Evolutionary conservation across 2,329 filamentous ascomycete genomes (phyloP), one percentile per base, ranked within the genome.

Genomic region (Claviceps sp.): DNA sequence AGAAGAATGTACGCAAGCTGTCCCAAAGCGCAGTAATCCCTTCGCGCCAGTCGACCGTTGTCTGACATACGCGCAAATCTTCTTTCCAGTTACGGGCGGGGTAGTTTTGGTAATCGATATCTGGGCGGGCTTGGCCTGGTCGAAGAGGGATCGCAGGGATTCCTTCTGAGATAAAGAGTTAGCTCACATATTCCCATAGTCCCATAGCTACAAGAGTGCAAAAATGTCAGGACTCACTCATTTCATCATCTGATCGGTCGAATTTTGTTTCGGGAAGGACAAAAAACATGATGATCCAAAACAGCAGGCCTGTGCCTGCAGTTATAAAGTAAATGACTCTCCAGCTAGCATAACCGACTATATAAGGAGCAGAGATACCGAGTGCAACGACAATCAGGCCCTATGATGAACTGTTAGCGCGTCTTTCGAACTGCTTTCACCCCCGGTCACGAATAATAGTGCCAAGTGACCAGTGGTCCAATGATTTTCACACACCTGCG

Each of bases 181-280:
- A 34, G 47, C 47, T n/a, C n/a, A n/a, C n/a, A n/a, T n/a, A n/a
- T n/a, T n/a, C 4, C 3, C 22, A 22, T 22, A 22, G 22, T 22
- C 3, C 16, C 43, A 14, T 16, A 13, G 8, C 5, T 22, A 10
- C 0, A 42, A 17, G 11, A 14, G 24, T 14, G 6, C 24, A 10
- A 22, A 6, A 43, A 5, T 24, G 4, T 2, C n/a, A 16, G 14
- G 10, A 47, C 50, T 22, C 38, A 51, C 50, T 47, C 19, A 19
- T 19, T 22, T 51, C 50, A 8, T 51, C 50, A 3, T 51, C 42
- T 30, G 50, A 46, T 37, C 50, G 26, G 4, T 40, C 19, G 10
- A 51, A 51, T 11, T 51, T 51, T 1, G 50, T 51, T n/a, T 51
- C 50, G 38, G 50, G 50, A 1, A 51, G 37, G 30, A 51, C 34